These are phyloP conservation scores for Boletus reticuloceps DNA, from an alignment of 768 basidiomycete genomes.

Conservation along the genomic window DNA sequence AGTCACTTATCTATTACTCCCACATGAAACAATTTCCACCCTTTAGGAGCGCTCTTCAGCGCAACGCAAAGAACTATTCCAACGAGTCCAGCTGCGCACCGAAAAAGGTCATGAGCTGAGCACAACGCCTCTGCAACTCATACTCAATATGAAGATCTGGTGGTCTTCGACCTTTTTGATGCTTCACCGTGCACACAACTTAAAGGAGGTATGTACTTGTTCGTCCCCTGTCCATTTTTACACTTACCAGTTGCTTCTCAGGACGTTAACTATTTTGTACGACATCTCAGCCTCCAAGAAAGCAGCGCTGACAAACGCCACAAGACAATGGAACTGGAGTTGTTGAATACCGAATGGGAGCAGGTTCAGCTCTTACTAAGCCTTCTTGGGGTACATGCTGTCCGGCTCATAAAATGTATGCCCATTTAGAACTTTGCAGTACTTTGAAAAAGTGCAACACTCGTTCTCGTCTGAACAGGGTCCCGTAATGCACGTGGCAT, in stretches of 20 bases:
- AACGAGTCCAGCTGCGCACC: too few relatives aligned
- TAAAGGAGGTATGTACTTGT: not conserved
- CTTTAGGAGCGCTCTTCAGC: not conserved
- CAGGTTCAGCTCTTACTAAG: not conserved
- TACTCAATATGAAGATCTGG: not conserved
- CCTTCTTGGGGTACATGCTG: not conserved
- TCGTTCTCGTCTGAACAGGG: not conserved
- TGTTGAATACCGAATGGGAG: not conserved
- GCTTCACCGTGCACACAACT: not conserved
- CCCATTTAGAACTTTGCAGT: not conserved
- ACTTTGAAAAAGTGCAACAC: not conserved
- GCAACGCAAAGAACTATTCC: not conserved
- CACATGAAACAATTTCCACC: too few relatives aligned
- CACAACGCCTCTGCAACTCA: not conserved
- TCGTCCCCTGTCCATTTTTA: not conserved
- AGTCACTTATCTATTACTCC: too few relatives aligned
- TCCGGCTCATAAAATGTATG: too few relatives aligned
- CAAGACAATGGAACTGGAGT: not conserved
- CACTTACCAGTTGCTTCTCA: not conserved
- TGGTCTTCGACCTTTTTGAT: not conserved
- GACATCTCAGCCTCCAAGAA: not conserved
- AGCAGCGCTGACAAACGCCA: not conserved
- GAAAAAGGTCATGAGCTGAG: too few relatives aligned
- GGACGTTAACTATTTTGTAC: not conserved
- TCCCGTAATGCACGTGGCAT: not conserved